phyloP scores from a whole-genome alignment of 352 stramenopile genomes.

The Phytophthora hibernalis region DNA sequence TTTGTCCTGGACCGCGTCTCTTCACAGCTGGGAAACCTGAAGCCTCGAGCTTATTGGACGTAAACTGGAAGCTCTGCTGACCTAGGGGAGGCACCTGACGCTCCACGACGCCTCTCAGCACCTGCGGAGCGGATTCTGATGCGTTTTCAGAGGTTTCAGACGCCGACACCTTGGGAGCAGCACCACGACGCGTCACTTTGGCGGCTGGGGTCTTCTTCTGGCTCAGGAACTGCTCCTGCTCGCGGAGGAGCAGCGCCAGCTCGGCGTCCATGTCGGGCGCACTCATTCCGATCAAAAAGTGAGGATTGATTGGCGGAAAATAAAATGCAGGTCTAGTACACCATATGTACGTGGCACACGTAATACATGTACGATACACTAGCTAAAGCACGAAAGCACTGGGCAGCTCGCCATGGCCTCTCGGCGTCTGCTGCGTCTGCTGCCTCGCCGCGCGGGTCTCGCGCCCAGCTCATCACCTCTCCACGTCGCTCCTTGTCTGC shows the following conservation, averaged over 20 bases:
- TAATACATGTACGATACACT: too few relatives aligned
- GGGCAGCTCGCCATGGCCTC: not conserved
- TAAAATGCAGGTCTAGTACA: not conserved
- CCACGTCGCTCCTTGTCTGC: not conserved
- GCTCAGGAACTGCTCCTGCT: constrained; percentile 83
- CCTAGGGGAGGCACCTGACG: constrained; percentile 57
- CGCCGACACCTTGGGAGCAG: constrained; percentile 7
- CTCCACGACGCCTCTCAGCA: constrained; percentile 72
- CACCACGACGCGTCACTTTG: constrained; percentile 51
- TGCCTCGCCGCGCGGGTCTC: constrained; percentile 2
- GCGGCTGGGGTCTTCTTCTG: constrained; percentile 64
- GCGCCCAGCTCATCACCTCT: not conserved
- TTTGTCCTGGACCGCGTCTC: constrained; percentile 52
- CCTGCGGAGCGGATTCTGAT: constrained; percentile 32
- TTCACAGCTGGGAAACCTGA: constrained; percentile 70
- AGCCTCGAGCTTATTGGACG: constrained; percentile 26
- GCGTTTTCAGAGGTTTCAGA: constrained; percentile 7
- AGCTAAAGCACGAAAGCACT: not conserved
- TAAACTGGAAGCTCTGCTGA: constrained; percentile 42
- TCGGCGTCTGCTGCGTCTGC: constrained; percentile 10
- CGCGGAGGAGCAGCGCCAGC: constrained; percentile 76
- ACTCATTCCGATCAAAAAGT: constrained; percentile 19
- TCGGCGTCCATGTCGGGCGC: constrained; percentile 72
- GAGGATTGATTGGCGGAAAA: constrained; percentile 21
- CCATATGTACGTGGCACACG: not conserved